phyloP scores from a whole-genome alignment of 495 filamentous ascomycete species.

The Aspergillus biplanus region DNA sequence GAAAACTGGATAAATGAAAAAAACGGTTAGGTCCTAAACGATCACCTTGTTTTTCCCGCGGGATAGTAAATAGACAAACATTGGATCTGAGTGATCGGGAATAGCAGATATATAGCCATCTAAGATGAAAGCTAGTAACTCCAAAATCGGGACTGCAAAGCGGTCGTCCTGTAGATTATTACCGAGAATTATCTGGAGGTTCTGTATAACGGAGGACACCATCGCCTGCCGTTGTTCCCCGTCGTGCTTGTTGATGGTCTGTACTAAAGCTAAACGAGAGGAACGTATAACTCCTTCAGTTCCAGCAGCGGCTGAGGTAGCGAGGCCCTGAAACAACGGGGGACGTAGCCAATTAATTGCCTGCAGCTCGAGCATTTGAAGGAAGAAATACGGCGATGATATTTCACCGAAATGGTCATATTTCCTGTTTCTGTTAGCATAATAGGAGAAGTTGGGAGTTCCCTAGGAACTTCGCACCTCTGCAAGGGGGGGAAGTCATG shows the following conservation, averaged over 20 bases:
- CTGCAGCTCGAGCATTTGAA: conserved; percentile 45
- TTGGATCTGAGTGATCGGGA: conserved; percentile 26
- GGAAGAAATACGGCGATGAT: conserved; percentile 47
- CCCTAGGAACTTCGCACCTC: conserved; percentile 28
- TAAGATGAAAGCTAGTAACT: conserved; percentile 74
- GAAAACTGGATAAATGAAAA: conserved; percentile 42
- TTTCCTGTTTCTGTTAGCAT: conserved; percentile 37
- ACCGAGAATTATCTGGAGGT: conserved; percentile 48
- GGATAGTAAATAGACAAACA: conserved; percentile 17
- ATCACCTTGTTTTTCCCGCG: not conserved
- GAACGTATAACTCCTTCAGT: conserved; percentile 79
- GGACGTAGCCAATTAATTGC: conserved; percentile 42
- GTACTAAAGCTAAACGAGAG: conserved; percentile 69
- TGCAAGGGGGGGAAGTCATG: conserved; percentile 38
- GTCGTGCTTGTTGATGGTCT: conserved; percentile 44
- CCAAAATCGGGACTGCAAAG: conserved; percentile 72
- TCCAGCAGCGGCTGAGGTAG: conserved; percentile 81
- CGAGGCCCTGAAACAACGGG: conserved; percentile 70
- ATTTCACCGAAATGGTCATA: conserved; percentile 52
- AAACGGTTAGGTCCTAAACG: conserved; percentile 1
- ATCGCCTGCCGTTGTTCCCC: conserved; percentile 33
- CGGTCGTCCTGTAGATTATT: conserved; percentile 63
- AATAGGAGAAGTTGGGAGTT: not conserved
- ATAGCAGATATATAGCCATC: conserved; percentile 43
- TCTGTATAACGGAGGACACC: conserved; percentile 41